Evolutionary conservation across 139 green algal genomes (phyloP), one percentile per base, ranked within the genome.

Genomic region (Protoeuglena noctilucae): DNA sequence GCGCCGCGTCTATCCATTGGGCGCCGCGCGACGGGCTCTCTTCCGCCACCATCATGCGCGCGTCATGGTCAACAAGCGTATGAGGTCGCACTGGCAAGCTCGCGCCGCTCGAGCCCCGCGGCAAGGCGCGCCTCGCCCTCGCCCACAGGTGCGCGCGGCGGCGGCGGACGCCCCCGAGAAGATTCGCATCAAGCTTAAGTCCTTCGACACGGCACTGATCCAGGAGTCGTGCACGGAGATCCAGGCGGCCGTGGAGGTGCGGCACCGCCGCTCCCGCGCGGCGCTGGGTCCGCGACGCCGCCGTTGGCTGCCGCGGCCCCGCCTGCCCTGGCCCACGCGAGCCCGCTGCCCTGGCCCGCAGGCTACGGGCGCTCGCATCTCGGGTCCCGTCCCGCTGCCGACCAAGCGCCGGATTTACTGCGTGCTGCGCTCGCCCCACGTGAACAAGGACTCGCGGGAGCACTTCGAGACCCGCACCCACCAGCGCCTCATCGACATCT

Each of bases 401-500:
- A 92, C 82, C 25, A 66, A 62, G 53, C 45, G 53, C 30, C 52
- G 53, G 16, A 60, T 62, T 0, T 93, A 77, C 60, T 83, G 69
- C 48, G 71, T 93, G 25, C 60, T 93, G 29, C 64, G 73, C 25
- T 88, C 77, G 14, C 83, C 83, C 17, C 83, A 93, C 68, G 83
- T 92, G 21, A 87, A 93, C 80, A 93, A 93, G 71, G 72, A 90
- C 51, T 76, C 70, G 2, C 71, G 80, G 9, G 83, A 93, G 66
- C 83, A 93, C 61, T 93, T 93, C 74, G 78, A 93, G 68, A 70
- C 89, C 18, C 50, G 75, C 21, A 89, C 75, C 2, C 82, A 90
- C 71, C 58, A 73, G 28, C 63, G 83, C 16, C 54, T 93, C 26
- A 71, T 93, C 45, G 83, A 93, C 61, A 52, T 93, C 25, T 68